Evolutionary conservation across 2,329 filamentous ascomycete genomes (phyloP), one percentile per base, ranked within the genome.

Genomic region (Paecilomyces dactylethromorphus): DNA sequence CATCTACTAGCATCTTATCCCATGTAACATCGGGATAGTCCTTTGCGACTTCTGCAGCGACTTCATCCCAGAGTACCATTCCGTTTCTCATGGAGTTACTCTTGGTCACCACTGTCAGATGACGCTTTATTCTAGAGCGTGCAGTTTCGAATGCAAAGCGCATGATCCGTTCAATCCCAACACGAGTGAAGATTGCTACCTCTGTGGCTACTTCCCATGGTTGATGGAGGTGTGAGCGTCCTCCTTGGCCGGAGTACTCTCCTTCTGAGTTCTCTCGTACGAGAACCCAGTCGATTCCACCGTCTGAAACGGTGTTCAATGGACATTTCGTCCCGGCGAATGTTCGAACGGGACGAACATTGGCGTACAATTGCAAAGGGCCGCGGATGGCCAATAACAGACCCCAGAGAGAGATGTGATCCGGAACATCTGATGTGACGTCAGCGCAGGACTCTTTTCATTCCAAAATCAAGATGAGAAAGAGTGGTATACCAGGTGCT

Each of bases 1-100:
- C 84, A 68, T 87, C 85, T 5, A 87, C 85, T 21, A 87, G 75
- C 82, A 87, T 87, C 77, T 87, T 87, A 60, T 87, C 85, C 52
- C 81, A 76, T 29, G 77, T 79, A 1, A 88, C 84, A 63, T 87
- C 83, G 0, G 82, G 81, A 63, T 84, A 88, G 4, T 86, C 83
- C 59, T 74, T 77, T 0, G 79, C 78, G 2, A 87, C 80, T 26
- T 79, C 76, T 0, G 71, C 73, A 0, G 84, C 84, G 11, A 87
- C 78, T 64, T 87, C 84, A 65, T 88, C 85, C 86, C 85, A 88
- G 59, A 88, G 78, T 0, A 88, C 85, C 84, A 88, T 86, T 0
- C 85, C 85, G 57, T 87, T 86, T 0, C 85, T 77, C 70, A 87
- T 84, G 0, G 85, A 84, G 67, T 88, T 88, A 52, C 82, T 85